A percentile compares a stretch with the other conserved stretches of the same genome.
phyloP scores from a whole-genome alignment of 1,139 yeast species.

The Candida dubliniensis region DNA sequence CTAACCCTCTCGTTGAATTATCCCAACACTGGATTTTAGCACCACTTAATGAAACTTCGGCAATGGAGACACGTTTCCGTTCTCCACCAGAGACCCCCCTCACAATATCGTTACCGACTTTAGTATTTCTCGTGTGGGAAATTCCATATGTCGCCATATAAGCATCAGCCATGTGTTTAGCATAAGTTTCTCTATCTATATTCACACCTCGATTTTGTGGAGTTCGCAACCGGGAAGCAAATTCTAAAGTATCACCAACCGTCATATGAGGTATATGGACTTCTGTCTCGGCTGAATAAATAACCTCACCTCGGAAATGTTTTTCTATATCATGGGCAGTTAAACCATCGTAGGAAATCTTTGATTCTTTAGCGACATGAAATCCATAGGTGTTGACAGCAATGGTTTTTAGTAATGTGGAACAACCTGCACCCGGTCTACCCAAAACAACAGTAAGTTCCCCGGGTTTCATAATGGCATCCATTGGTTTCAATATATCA shows the following conservation, averaged over 20 bases:
- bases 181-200: constrained; percentile 37
- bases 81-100: constrained; percentile 47
- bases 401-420: constrained; percentile 32
- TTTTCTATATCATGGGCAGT: constrained; percentile 47
- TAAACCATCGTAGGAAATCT: constrained; percentile 47
- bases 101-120: constrained; percentile 36
- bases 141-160: constrained; percentile 44
- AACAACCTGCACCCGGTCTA: constrained; percentile 37
- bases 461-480: constrained; percentile 31
- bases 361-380: constrained; percentile 25
- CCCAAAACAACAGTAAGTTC: constrained; percentile 36
- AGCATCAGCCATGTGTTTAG: constrained; percentile 41
- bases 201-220: constrained; percentile 37
- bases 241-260: constrained; percentile 50
- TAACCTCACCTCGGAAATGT: constrained; percentile 46
- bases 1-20: constrained; percentile 60
- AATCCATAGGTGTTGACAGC: constrained; percentile 36
- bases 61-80: constrained; percentile 44
- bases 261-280: constrained; percentile 54
- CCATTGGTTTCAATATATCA: constrained; percentile 35
- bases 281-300: constrained; percentile 53
- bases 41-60: constrained; percentile 38
- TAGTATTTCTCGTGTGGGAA: constrained; percentile 31
- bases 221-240: constrained; percentile 42
- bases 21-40: constrained; percentile 55